Base-by-base conservation (phyloP, 2,329 filamentous ascomycete species). In the Epichloe uncinata region DNA sequence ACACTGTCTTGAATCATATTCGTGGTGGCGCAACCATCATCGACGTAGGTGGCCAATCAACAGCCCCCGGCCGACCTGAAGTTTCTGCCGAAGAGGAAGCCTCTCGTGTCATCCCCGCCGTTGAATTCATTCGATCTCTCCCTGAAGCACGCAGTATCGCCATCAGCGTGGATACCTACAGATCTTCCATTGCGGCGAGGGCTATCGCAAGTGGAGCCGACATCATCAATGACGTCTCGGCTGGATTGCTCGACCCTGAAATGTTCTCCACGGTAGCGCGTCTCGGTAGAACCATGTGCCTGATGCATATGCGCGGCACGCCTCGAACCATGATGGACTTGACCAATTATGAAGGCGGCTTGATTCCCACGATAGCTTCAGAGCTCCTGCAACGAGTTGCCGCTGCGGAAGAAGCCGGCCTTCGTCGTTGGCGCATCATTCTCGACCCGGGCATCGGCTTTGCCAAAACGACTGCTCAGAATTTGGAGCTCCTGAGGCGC, bases 401-500 rank as follows among this genome's bases (percentile, higher is more conserved):
- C 0, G 86, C 79, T 2, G 93, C 93, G 20, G 75, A 94, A 65
- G 75, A 72, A 13, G 89, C 88, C 0, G 93, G 93, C 0, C 78
- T 98, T 42, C 77, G 87, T 4, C 82, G 90, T 45, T 98, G 93
- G 93, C 85, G 91, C 56, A 94, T 98, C 55, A 82, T 97, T 35
- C 79, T 97, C 2, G 93, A 98, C 63, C 93, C 93, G 0, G 93
- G 93, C 0, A 78, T 98, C 34, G 93, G 93, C 0, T 98, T 98
- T 63, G 89, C 93, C 50, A 98, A 98, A 71, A 82, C 79, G 0
- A 73, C 75, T 49, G 73, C 75, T 40, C 88, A 96, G 64, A 96
- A 96, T 65, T 69, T 96, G 2, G 81, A 88, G 57, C 69, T 98
- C 2, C 70, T 98, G 35, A 74, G 85, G 8, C 69, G 78, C 1